Conservation (phyloP, 2,329 filamentous ascomycete species). For the Apiospora aurea region DNA sequence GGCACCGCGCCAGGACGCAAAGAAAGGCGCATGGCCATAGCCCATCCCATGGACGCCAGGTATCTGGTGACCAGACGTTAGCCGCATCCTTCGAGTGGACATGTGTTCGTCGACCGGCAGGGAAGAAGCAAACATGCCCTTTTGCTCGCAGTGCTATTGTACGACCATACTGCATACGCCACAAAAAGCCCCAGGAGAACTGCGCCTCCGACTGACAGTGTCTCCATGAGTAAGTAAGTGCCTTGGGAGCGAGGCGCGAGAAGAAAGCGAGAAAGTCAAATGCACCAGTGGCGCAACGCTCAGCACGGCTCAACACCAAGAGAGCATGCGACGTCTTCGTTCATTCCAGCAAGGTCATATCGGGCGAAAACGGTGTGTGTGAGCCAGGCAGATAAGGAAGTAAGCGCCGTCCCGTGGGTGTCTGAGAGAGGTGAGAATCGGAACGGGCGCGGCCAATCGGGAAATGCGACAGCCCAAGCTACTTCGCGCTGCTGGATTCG, state of each 20-base stretch:
- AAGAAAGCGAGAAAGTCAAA: neutral
- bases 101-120: neutral
- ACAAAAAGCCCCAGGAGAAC: conserved; percentile 10
- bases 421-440: conserved; percentile 5
- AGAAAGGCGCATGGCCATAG: conserved; percentile 17
- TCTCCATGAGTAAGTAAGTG: conserved; percentile 10
- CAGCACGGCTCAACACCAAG: neutral
- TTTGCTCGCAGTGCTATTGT: neutral
- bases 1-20: conserved; percentile 22
- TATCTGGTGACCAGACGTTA: neutral
- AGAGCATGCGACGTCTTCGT: neutral
- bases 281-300: neutral
- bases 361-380: neutral
- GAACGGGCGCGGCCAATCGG: neutral
- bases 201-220: neutral
- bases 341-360: neutral
- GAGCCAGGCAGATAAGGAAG: neutral
- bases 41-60: conserved; percentile 20
- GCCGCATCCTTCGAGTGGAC: neutral
- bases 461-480: neutral
- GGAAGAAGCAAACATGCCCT: conserved; percentile 2
- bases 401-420: neutral
- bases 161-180: conserved; percentile 4
- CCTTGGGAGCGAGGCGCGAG: too few relatives aligned
- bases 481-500: neutral